Evolutionary conservation across 306 rosid species (phyloP).

Genomic region (Rubus parviflorus): DNA sequence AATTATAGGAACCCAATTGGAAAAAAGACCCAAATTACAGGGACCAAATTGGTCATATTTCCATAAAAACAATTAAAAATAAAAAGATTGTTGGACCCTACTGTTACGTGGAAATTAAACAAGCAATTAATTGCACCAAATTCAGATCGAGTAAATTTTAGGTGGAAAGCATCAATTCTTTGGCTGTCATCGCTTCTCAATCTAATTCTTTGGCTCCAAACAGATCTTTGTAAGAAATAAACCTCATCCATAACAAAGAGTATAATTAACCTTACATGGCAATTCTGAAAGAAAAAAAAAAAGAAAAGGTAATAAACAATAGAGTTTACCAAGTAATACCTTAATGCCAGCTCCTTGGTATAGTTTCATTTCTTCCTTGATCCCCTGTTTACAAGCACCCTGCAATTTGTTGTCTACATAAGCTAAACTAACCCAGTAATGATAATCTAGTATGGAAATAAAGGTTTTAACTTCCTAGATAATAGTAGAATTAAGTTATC

Average conservation of each 20-base stretch:
- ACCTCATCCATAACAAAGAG: background rate
- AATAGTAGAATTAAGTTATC: background rate
- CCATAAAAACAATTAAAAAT: background rate
- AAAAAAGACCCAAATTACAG: background rate
- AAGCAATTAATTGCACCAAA: background rate
- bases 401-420: slow-evolving; percentile 10
- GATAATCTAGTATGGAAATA: background rate
- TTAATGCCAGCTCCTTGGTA: background rate
- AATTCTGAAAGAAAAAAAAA: background rate
- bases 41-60: background rate
- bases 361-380: background rate
- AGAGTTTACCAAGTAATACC: background rate
- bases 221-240: background rate
- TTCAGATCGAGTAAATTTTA: background rate
- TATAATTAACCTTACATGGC: background rate
- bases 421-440: background rate
- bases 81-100: background rate
- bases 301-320: background rate
- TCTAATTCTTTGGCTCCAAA: background rate
- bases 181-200: background rate
- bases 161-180: background rate
- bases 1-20: background rate
- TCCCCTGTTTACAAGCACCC: background rate
- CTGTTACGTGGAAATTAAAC: background rate
- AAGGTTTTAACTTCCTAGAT: background rate